Evolutionary conservation across 345 rosid species (phyloP).

Genomic region (Bruguiera sexangula): DNA sequence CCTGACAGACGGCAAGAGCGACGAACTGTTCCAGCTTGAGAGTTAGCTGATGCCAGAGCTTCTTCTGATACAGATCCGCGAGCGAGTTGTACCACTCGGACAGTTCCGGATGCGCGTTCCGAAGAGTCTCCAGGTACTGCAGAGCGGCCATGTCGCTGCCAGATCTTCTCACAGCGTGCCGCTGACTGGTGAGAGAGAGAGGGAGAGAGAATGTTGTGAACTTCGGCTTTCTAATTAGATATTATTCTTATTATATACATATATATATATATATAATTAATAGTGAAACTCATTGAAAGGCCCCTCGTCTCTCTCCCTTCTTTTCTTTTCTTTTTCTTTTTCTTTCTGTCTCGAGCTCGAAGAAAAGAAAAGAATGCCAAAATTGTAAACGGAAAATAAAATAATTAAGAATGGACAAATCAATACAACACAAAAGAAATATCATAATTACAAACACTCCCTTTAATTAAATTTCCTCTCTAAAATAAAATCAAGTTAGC

Average conservation of each 20-base stretch:
- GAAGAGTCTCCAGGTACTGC: slow-evolving; percentile 68
- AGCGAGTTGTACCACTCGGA: slow-evolving; percentile 88
- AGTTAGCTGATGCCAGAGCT: slow-evolving; percentile 99
- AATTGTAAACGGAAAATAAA: not conserved
- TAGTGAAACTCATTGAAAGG: too few relatives aligned
- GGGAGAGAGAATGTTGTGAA: too few relatives aligned
- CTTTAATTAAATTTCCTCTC: too few relatives aligned
- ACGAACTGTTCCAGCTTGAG: slow-evolving; percentile 97
- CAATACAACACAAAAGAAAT: too few relatives aligned
- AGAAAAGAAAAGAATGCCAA: not conserved
- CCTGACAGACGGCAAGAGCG: slow-evolving; percentile 82
- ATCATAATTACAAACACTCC: too few relatives aligned
- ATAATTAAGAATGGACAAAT: too few relatives aligned
- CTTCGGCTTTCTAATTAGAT: too few relatives aligned
- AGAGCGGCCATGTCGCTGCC: slow-evolving; percentile 71
- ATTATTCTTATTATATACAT: too few relatives aligned
- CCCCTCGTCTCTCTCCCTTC: not conserved
- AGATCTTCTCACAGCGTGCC: too few relatives aligned
- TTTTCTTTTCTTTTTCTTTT: not conserved
- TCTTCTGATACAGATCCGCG: slow-evolving; percentile 94
- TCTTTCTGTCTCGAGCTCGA: not conserved
- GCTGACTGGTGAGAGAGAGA: too few relatives aligned
- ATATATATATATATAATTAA: too few relatives aligned
- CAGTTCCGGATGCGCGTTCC: slow-evolving; percentile 71
- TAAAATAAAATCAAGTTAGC: too few relatives aligned